A percentile compares a stretch with the other conserved stretches of the same genome.
These are phyloP conservation scores for Astragalus membranaceus DNA, from an alignment of 306 rosid genomes.

Conservation along the genomic window DNA sequence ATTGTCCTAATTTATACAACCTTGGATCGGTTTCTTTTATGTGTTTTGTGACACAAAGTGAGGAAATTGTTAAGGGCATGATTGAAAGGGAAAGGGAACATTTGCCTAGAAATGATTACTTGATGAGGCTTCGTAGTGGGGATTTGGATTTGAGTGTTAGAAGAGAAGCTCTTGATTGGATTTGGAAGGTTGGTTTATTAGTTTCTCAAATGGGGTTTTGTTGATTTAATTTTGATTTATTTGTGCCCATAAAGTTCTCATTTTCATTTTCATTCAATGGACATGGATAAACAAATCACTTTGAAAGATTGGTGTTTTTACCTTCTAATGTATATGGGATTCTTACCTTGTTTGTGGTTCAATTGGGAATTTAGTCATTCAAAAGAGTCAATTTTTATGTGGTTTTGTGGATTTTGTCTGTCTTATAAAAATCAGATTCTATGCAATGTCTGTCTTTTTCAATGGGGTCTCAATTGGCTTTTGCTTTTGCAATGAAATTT, in stretches of 20 bases:
- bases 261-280: slow-evolving; percentile 1
- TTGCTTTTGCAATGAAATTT: slow-evolving; percentile 10
- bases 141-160: slow-evolving; percentile 64
- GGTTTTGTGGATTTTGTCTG: background rate
- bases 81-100: slow-evolving; percentile 61
- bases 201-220: slow-evolving; percentile 18
- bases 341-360: slow-evolving; percentile 1
- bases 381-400: background rate
- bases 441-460: background rate
- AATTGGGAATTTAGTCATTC: background rate
- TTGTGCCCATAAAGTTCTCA: background rate
- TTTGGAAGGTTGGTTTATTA: slow-evolving; percentile 64
- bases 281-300: background rate
- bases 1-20: slow-evolving; percentile 13
- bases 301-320: background rate
- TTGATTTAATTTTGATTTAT: slow-evolving; percentile 14
- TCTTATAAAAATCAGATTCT: background rate
- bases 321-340: background rate
- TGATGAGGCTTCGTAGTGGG: slow-evolving; percentile 65
- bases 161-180: slow-evolving; percentile 85
- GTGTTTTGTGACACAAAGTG: slow-evolving; percentile 42
- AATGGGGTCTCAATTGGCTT: slow-evolving; percentile 11
- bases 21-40: slow-evolving; percentile 41
- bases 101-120: slow-evolving; percentile 69
- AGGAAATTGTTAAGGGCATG: slow-evolving; percentile 49